These are phyloP conservation scores for Chalara sp. DNA, from an alignment of 2,329 filamentous ascomycete genomes.

Conservation along the genomic window DNA sequence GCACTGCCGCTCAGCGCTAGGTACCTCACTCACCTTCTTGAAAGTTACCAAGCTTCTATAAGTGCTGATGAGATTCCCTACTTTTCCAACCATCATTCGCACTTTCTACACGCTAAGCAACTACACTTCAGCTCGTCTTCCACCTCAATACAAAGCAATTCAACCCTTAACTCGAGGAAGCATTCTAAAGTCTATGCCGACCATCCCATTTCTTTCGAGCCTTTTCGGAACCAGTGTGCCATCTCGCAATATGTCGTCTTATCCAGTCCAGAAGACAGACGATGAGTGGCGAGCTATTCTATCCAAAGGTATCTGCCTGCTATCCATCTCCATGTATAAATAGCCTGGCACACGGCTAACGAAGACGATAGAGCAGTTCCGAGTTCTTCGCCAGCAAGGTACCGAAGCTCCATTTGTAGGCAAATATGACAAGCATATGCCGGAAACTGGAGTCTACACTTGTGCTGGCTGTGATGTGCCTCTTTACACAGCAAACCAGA, in stretches of 20 bases:
- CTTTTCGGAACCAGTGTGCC: conserved; percentile 58
- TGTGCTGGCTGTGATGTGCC: conserved; percentile 84
- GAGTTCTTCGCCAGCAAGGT: conserved; percentile 83
- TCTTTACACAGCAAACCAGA: conserved; percentile 87
- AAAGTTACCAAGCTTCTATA: conserved; percentile 9
- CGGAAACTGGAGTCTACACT: conserved; percentile 69
- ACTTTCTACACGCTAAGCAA: conserved; percentile 40
- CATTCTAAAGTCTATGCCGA: conserved; percentile 59
- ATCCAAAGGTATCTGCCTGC: conserved; percentile 46
- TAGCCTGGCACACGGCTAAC: conserved; percentile 25
- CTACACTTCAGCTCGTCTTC: conserved; percentile 27
- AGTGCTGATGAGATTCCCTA: conserved; percentile 43
- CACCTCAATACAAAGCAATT: conserved; percentile 22
- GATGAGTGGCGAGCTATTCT: conserved; percentile 88
- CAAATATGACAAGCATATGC: conserved; percentile 81
- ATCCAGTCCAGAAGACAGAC: conserved; percentile 72
- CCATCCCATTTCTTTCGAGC: conserved; percentile 70
- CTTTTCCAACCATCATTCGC: conserved; percentile 37
- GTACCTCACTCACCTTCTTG: too few relatives aligned
- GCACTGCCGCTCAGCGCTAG: too few relatives aligned
- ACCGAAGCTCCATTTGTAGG: conserved; percentile 79
- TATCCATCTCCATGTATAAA: neutral
- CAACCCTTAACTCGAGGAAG: conserved; percentile 31
- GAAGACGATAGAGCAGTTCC: conserved; percentile 73
- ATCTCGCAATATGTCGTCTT: conserved; percentile 51